Percentiles rank a stretch among this genome's conserved stretches.
These are phyloP conservation scores for Harrya chromipes DNA, from an alignment of 768 basidiomycete genomes.

Conservation along the genomic window DNA sequence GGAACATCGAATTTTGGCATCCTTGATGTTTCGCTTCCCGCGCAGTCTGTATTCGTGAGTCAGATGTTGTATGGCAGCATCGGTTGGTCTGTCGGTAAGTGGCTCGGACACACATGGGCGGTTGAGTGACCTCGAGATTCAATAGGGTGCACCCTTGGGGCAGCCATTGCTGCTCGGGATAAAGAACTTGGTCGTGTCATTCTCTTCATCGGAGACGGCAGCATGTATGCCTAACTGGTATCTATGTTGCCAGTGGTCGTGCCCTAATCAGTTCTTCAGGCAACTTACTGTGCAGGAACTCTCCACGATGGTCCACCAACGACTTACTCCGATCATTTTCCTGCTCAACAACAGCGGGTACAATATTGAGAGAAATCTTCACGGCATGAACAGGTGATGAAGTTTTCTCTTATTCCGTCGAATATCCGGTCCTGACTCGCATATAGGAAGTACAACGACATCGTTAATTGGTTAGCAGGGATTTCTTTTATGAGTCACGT, in stretches of 20 bases:
- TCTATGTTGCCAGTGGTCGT: background rate
- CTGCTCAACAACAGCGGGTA: conserved; percentile 80
- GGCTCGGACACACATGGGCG: background rate
- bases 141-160: conserved; percentile 65
- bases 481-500: background rate
- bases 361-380: conserved; percentile 80
- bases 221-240: conserved; percentile 47
- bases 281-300: conserved; percentile 82
- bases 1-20: conserved; percentile 86
- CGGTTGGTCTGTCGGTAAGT: conserved; percentile 78
- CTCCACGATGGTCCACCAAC: conserved; percentile 74
- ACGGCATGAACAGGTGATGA: conserved; percentile 53
- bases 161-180: conserved; percentile 76
- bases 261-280: conserved; percentile 33
- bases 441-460: conserved; percentile 78
- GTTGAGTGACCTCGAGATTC: background rate
- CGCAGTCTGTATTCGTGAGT: conserved; percentile 58
- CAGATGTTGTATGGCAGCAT: conserved; percentile 93
- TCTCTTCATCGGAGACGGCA: conserved; percentile 84
- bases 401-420: background rate
- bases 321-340: conserved; percentile 80
- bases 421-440: background rate
- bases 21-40: conserved; percentile 74
- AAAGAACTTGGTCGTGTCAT: conserved; percentile 61
- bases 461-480: conserved; percentile 58